Evolutionary conservation across 352 stramenopile species (phyloP).

Genomic region (Phytophthora hibernalis): DNA sequence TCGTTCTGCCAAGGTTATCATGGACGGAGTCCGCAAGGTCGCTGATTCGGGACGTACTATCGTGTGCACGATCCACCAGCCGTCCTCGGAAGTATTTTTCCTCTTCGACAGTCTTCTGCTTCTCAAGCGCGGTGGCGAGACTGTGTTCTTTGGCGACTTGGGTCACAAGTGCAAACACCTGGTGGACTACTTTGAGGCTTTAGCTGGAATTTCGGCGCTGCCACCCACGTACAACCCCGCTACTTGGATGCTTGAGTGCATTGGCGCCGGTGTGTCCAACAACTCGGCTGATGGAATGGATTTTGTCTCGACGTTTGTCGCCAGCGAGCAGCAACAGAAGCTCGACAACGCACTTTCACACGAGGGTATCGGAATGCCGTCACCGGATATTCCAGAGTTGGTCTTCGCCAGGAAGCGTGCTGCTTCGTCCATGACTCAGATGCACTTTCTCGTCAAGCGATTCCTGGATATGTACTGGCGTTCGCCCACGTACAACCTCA

Average conservation of each 20-base stretch:
- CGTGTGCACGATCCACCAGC: constrained; percentile 56
- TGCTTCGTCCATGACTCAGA: constrained; percentile 26
- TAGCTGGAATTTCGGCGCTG: constrained; percentile 49
- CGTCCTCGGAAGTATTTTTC: constrained; percentile 33
- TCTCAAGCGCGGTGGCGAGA: constrained; percentile 63
- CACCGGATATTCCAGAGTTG: constrained; percentile 18
- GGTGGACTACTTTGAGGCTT: constrained; percentile 54
- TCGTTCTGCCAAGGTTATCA: constrained; percentile 65
- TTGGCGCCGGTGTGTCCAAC: constrained; percentile 60
- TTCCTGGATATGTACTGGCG: constrained; percentile 46
- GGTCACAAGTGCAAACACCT: constrained; percentile 52
- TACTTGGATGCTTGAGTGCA: constrained; percentile 90
- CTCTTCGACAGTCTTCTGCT: constrained; percentile 84
- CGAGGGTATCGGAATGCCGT: constrained; percentile 28
- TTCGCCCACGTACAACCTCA: constrained; percentile 89
- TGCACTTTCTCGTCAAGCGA: constrained; percentile 32
- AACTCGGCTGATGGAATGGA: constrained; percentile 35
- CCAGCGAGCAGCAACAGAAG: constrained; percentile 30
- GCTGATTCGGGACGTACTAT: constrained; percentile 70
- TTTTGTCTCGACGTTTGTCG: constrained; percentile 44
- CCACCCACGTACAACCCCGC: constrained; percentile 76
- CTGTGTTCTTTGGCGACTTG: constrained; percentile 69
- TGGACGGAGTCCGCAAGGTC: constrained; percentile 64
- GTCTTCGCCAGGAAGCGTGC: constrained; percentile 37
- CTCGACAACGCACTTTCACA: constrained; percentile 18